phyloP scores from a whole-genome alignment of 352 stramenopile genomes.

The Pythium utonaiense region DNA sequence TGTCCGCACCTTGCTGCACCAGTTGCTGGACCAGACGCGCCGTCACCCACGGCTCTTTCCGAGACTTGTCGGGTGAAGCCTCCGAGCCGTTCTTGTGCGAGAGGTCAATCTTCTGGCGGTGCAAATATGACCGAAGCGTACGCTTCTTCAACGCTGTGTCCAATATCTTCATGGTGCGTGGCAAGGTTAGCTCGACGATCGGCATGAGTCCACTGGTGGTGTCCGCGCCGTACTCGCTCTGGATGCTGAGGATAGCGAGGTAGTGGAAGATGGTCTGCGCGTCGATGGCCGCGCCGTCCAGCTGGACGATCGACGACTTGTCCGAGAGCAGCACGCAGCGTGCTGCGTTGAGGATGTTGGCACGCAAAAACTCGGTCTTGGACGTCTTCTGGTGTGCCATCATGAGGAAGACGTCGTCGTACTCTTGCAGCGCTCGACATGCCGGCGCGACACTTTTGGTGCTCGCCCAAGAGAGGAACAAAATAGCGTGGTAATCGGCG shows the following conservation, averaged over 20 bases:
- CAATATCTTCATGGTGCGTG: conserved; percentile 64
- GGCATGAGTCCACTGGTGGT: conserved; percentile 43
- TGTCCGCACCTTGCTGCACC: conserved; percentile 16
- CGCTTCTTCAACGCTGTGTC: conserved; percentile 60
- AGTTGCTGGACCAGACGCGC: conserved; percentile 10
- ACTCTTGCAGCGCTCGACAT: conserved; percentile 32
- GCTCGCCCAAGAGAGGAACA: conserved; percentile 64
- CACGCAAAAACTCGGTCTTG: conserved; percentile 48
- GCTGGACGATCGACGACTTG: conserved; percentile 44
- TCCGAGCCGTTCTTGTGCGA: background rate
- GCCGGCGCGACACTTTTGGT: conserved; percentile 18
- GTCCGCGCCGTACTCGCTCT: conserved; percentile 44
- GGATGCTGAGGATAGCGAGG: conserved; percentile 55
- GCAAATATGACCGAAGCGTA: conserved; percentile 30
- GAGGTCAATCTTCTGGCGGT: conserved; percentile 29
- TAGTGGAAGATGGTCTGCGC: conserved; percentile 67
- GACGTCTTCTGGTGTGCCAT: conserved; percentile 40
- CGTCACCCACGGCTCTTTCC: background rate
- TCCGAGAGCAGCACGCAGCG: conserved; percentile 60
- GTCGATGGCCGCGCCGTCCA: conserved; percentile 60
- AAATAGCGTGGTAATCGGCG: conserved; percentile 44
- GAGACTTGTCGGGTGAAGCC: background rate
- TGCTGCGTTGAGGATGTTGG: conserved; percentile 49
- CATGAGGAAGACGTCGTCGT: conserved; percentile 61
- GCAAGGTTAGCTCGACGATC: conserved; percentile 61